Conservation (phyloP, 345 rosid genomes). For the Syzygium aqueum region DNA sequence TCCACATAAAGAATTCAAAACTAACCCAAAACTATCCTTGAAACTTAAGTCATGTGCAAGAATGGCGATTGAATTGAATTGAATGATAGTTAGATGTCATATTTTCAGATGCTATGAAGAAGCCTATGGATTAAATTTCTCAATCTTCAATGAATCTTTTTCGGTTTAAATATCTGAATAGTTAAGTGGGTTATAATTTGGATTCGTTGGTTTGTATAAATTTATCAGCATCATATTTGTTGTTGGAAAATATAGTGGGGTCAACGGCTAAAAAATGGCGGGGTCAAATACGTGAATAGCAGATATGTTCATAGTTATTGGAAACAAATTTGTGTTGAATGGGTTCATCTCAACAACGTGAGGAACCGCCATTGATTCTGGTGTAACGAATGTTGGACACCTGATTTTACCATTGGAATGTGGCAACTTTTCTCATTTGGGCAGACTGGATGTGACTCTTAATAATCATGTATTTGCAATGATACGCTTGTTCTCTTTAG, state of each 20-base stretch:
- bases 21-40: neutral
- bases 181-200: neutral
- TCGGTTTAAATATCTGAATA: neutral
- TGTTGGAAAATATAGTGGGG: neutral
- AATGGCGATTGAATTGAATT: neutral
- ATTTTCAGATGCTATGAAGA: neutral
- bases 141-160: neutral
- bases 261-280: neutral
- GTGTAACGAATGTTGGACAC: neutral
- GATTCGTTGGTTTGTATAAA: neutral
- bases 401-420: neutral
- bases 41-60: neutral
- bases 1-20: neutral
- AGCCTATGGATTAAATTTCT: neutral
- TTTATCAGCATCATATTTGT: neutral
- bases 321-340: neutral
- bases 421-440: neutral
- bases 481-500: neutral
- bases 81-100: neutral
- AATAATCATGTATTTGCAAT: neutral
- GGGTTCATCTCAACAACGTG: neutral
- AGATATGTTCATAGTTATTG: neutral
- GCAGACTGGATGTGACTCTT: neutral
- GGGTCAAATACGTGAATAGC: neutral
- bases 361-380: neutral